Base-by-base conservation (phyloP, 495 filamentous ascomycete species). In the Glutinoglossum americanum region DNA sequence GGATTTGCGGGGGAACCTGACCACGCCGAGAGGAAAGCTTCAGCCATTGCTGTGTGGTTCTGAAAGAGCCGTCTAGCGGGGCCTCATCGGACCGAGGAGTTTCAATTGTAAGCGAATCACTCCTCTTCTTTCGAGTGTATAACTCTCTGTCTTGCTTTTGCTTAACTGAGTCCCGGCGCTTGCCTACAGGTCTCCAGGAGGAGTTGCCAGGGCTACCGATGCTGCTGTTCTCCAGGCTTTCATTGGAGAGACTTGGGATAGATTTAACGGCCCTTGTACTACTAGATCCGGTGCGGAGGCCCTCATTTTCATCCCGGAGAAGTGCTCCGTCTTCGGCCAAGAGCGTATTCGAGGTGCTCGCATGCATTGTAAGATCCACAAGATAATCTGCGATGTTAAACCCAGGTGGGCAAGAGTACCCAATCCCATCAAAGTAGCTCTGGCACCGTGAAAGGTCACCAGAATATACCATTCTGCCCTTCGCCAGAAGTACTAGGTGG, bases 301-400 rank as follows among this genome's bases (percentile, higher is more conserved):
- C 73, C 41, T 73, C 74, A 41, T 67, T 64, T 2, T 66, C 67
- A 28, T 68, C 70, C 5, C 68, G 62, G 39, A 74, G 63, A 6
- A 70, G 62, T 5, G 72, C 70, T 48, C 64, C 72, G 9, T 74
- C 71, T 47, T 79, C 82, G 56, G 88, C 83, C 0, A 74, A 67
- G 57, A 77, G 71, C 2, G 82, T 68, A 39, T 65, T 70, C 5
- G 73, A 70, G 51, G 72, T 73, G 25, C 84, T 79, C 33, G 86
- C 89, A 68, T 99, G 92, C 89, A 99, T 95, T 0, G 92, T 96
- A 21, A 99, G 73, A 67, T 99, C 92, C 48, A 98, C 88, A 7
- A 98, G 78, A 62, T 94, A 98, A 64, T 98, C 92, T 0, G 92
- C 92, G 66, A 98, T 97, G 62, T 98, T 98, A 76, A 98, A 98